Base-by-base conservation (phyloP, 1,284 basidiomycete genomes). In the Spongispora temasekensis region DNA sequence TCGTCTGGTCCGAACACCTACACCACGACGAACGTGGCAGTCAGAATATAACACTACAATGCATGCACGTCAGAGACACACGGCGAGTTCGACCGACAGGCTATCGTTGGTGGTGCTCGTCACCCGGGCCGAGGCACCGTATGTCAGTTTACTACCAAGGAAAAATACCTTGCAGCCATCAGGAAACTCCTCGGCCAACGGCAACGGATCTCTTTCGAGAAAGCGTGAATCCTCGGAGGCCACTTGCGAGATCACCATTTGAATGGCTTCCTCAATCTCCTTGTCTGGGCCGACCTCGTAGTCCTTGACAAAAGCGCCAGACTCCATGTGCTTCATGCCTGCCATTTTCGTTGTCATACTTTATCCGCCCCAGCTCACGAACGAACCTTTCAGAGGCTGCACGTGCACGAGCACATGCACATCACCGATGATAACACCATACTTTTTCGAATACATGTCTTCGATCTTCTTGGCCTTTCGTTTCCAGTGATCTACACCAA, bases 51-150 rank as follows among this genome's bases (percentile, higher is more conserved):
- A 17, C 13, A 21, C 37, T 21, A 61, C 25, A 48, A 61, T 21
- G 51, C 25, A 51, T 34, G 28, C 50, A 51, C 50, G 15, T 15
- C 31, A 21, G 21, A 46, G 4, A 79, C 89, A 65, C 69, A 95
- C 92, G 25, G 93, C 93, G 59, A 97, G 83, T 55, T 90, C 79
- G 61, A 96, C 90, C 34, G 90, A 89, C 31, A 97, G 77, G 0
- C 85, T 81, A 9, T 83, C 81, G 8, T 89, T 82, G 1, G 83
- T 83, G 0, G 94, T 92, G 1, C 77, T 82, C 32, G 86, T 82
- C 10, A 99, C 94, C 69, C 95, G 92, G 0, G 95, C 95, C 7
- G 97, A 95, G 5, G 92, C 89, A n/a, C 97, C 97, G 71, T 97
- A 99, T 0, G 91, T 92, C 68, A 94, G 89, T 65, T 91, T 88